Percentiles rank a stretch among this genome's conserved stretches.
These are phyloP conservation scores for Centella asiatica DNA, from an alignment of 129 eudicot genomes.

Conservation along the genomic window DNA sequence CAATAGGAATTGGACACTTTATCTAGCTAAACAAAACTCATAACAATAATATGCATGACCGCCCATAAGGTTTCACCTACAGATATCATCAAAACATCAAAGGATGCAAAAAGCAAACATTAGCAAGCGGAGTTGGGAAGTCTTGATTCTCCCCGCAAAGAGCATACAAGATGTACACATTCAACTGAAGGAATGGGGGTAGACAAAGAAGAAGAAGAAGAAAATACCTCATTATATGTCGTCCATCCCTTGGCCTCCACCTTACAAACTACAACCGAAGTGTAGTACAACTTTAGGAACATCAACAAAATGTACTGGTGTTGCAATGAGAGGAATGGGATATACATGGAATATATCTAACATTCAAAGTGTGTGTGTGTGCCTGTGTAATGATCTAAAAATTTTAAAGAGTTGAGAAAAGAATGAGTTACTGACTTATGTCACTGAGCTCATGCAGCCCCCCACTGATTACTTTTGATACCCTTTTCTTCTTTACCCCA, in stretches of 20 bases:
- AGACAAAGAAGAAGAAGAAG: neutral
- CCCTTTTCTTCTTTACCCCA: slow-evolving; percentile 14
- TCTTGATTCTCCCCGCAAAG: too few species aligned
- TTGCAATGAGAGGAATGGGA: too few species aligned
- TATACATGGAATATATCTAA: too few species aligned
- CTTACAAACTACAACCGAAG: neutral
- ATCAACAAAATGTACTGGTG: neutral
- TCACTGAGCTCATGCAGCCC: slow-evolving; percentile 20
- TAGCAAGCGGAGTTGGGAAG: neutral
- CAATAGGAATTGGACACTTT: too few species aligned
- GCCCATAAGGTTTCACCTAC: neutral
- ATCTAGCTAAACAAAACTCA: neutral
- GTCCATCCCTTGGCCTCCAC: slow-evolving; percentile 26
- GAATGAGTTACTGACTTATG: slow-evolving; percentile 9
- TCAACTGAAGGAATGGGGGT: neutral
- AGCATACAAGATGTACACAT: neutral
- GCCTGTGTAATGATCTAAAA: too few species aligned
- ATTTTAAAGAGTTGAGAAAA: too few species aligned
- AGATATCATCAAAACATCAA: neutral
- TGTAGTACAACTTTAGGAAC: too few species aligned
- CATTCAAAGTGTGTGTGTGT: too few species aligned
- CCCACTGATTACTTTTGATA: slow-evolving; percentile 11
- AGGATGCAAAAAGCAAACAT: neutral
- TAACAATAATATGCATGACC: neutral
- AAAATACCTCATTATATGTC: slow-evolving; percentile 19